Conservation (phyloP, 352 stramenopile species). For the Globisporangium parvum region DNA sequence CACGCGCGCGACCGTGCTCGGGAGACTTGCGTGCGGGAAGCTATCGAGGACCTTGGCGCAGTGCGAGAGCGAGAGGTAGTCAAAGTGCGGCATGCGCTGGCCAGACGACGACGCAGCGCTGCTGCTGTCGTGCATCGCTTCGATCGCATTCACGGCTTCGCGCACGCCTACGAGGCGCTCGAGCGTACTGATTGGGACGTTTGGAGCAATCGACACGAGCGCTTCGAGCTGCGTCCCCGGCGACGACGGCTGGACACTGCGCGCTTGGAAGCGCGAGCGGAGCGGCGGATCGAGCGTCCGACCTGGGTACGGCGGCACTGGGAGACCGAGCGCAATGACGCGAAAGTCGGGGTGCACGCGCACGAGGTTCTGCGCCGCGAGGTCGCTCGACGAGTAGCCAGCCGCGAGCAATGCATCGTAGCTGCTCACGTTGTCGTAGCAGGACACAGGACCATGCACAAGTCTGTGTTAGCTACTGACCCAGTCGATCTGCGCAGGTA, state of each 20-base stretch:
- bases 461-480: no score
- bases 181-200: slow-evolving; percentile 41
- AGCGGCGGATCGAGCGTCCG: slow-evolving; percentile 83
- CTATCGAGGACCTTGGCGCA: slow-evolving; percentile 41
- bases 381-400: slow-evolving; percentile 41
- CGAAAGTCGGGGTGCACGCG: slow-evolving; percentile 91
- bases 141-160: slow-evolving; percentile 67
- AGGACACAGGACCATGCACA: background rate
- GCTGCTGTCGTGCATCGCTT: slow-evolving; percentile 40
- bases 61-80: slow-evolving; percentile 53
- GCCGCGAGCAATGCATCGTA: slow-evolving; percentile 58
- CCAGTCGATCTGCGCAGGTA: background rate
- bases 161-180: slow-evolving; percentile 67
- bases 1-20: slow-evolving; percentile 31
- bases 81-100: slow-evolving; percentile 67
- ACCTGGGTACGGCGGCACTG: slow-evolving; percentile 80
- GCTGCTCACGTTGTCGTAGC: slow-evolving; percentile 12
- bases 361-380: slow-evolving; percentile 61
- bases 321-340: slow-evolving; percentile 88
- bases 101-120: slow-evolving; percentile 6
- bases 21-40: slow-evolving; percentile 41
- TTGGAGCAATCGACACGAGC: slow-evolving; percentile 36
- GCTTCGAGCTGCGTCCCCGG: slow-evolving; percentile 59
- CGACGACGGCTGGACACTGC: slow-evolving; percentile 55
- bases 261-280: slow-evolving; percentile 81